A percentile compares a stretch with the other conserved stretches of the same genome.
Evolutionary conservation across 2,329 filamentous ascomycete genomes (phyloP).

Genomic region (Sclerotinia subarctica): DNA sequence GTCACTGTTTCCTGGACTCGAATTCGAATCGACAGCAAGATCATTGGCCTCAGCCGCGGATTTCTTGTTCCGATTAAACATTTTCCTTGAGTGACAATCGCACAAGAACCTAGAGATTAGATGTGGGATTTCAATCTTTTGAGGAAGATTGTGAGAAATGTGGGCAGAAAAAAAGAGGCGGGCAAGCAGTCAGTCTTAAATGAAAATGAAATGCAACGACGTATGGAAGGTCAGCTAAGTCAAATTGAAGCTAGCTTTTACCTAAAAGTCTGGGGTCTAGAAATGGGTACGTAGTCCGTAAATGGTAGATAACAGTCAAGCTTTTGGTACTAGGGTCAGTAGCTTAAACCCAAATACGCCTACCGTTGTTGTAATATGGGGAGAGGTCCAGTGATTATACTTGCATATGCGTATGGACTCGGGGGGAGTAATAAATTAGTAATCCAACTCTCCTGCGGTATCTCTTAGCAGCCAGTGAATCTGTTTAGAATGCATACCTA

Average conservation of each 20-base stretch:
- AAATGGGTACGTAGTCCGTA: too few relatives aligned
- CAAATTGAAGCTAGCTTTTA: not conserved
- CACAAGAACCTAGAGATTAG: not conserved
- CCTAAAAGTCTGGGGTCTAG: not conserved
- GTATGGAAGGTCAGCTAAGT: not conserved
- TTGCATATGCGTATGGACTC: not conserved
- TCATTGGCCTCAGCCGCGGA: slow-evolving; percentile 9
- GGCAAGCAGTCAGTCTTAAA: slow-evolving; percentile 6
- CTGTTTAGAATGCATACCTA: not conserved
- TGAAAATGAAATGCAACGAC: not conserved
- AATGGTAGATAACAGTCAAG: not conserved
- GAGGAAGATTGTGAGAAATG: not conserved
- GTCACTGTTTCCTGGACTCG: slow-evolving; percentile 22
- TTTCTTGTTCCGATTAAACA: slow-evolving; percentile 26
- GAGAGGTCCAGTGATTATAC: too few relatives aligned
- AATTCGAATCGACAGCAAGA: slow-evolving; percentile 14
- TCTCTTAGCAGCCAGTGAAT: not conserved
- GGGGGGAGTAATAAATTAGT: too few relatives aligned
- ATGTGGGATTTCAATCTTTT: not conserved
- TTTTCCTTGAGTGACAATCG: not conserved
- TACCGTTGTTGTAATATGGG: not conserved
- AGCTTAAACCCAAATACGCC: not conserved
- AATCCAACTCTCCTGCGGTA: not conserved
- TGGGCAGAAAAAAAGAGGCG: not conserved
- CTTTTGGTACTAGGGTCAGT: not conserved